These are phyloP conservation scores for Monosporascus sp. DNA, from an alignment of 2,329 filamentous ascomycete genomes.

Conservation along the genomic window DNA sequence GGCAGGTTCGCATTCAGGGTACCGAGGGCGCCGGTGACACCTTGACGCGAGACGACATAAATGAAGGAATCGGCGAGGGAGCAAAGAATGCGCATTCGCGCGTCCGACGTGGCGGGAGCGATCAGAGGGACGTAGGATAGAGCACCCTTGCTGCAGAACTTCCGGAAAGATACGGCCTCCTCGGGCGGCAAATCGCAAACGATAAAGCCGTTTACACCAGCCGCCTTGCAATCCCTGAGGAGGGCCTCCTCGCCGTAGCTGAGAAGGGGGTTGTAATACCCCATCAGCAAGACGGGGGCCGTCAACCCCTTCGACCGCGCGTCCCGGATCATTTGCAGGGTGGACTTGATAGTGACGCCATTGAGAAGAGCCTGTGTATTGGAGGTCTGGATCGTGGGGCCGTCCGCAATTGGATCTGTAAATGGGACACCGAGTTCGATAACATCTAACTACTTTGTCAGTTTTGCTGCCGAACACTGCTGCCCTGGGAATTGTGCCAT, in stretches of 20 bases:
- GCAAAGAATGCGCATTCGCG: slow-evolving; percentile 92
- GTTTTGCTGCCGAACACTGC: neutral
- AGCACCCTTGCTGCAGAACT: slow-evolving; percentile 71
- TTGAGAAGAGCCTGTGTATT: slow-evolving; percentile 89
- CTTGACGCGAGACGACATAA: slow-evolving; percentile 96
- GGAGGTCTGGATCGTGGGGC: slow-evolving; percentile 90
- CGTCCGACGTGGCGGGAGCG: slow-evolving; percentile 85
- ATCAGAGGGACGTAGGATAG: slow-evolving; percentile 97
- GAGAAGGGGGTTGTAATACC: slow-evolving; percentile 95
- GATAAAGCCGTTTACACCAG: slow-evolving; percentile 93
- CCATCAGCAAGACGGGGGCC: slow-evolving; percentile 88
- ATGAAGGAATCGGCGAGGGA: slow-evolving; percentile 97
- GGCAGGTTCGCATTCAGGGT: slow-evolving; percentile 77
- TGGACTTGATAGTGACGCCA: slow-evolving; percentile 75
- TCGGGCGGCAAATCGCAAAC: slow-evolving; percentile 93
- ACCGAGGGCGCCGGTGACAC: slow-evolving; percentile 87
- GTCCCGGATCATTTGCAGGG: slow-evolving; percentile 77
- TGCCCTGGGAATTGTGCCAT: neutral
- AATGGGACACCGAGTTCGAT: slow-evolving; percentile 96
- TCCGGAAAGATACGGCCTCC: slow-evolving; percentile 88
- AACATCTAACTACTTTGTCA: slow-evolving; percentile 54
- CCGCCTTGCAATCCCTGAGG: slow-evolving; percentile 74
- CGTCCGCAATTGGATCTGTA: slow-evolving; percentile 96
- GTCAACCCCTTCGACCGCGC: slow-evolving; percentile 73
- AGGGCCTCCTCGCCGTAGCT: slow-evolving; percentile 91